These are phyloP conservation scores for Epicoccum nigrum DNA, from an alignment of 2,329 filamentous ascomycete species.

Conservation along the genomic window DNA sequence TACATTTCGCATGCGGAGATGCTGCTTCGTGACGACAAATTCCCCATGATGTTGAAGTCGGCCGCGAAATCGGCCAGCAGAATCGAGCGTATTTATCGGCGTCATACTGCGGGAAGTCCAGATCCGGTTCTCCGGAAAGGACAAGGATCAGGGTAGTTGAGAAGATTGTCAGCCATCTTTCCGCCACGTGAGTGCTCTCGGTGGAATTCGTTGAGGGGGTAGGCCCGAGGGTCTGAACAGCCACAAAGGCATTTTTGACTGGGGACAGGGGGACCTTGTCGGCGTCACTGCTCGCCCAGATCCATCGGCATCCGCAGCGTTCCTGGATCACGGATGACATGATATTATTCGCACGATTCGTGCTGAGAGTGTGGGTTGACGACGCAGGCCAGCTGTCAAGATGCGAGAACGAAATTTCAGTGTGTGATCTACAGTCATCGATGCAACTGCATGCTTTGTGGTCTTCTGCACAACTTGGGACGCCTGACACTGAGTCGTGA, in stretches of 20 bases:
- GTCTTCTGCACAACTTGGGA: not conserved
- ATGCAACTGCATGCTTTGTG: not conserved
- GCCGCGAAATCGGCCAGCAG: constrained; percentile 24
- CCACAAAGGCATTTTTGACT: constrained; percentile 30
- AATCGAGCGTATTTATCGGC: constrained; percentile 3
- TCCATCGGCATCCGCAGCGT: constrained; percentile 26
- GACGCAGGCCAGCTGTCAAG: constrained; percentile 1
- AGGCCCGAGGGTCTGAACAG: constrained; percentile 33
- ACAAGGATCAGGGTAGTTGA: constrained; percentile 24
- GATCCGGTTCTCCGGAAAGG: constrained; percentile 22
- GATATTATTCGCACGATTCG: constrained; percentile 27
- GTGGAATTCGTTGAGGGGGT: constrained; percentile 23
- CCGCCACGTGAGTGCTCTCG: constrained; percentile 43
- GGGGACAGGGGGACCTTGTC: constrained; percentile 37
- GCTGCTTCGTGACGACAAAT: constrained; percentile 15
- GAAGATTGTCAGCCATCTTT: constrained; percentile 14
- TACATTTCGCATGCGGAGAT: constrained; percentile 13
- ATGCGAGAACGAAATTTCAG: too few species aligned
- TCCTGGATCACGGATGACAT: constrained; percentile 29
- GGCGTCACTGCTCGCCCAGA: constrained; percentile 33
- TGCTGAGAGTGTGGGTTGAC: constrained; percentile 17
- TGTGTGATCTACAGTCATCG: too few species aligned
- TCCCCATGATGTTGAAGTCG: constrained; percentile 17
- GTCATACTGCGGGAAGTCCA: constrained; percentile 14
- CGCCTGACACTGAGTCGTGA: not conserved